Evolutionary conservation across 495 filamentous ascomycete genomes (phyloP).

Genomic region (Penicillium simplicissimum): DNA sequence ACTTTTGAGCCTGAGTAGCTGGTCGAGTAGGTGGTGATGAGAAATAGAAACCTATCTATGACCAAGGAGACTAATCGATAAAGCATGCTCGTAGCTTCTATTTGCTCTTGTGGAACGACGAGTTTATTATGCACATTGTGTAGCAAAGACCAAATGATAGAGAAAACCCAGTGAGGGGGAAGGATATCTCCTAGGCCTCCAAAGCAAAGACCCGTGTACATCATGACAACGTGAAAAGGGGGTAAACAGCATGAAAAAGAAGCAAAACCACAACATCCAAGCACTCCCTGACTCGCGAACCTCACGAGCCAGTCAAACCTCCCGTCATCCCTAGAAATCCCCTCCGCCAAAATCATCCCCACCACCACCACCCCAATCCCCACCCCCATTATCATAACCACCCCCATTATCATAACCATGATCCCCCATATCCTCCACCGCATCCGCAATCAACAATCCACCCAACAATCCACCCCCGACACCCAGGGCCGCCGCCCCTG

Average conservation of each 20-base stretch:
- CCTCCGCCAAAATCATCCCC: slow-evolving; percentile 49
- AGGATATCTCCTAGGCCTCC: background rate
- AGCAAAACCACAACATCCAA: background rate
- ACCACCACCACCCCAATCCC: slow-evolving; percentile 34
- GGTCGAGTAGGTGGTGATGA: background rate
- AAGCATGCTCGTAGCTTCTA: background rate
- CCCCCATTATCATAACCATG: slow-evolving; percentile 51
- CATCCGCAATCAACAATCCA: slow-evolving; percentile 66
- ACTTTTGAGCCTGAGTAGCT: background rate
- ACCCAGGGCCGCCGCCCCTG: slow-evolving; percentile 73
- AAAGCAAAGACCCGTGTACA: background rate
- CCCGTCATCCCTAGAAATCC: slow-evolving; percentile 49
- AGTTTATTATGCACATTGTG: background rate
- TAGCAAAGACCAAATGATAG: background rate
- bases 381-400: slow-evolving; percentile 47
- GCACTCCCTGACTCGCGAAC: background rate
- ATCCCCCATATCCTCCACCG: slow-evolving; percentile 52
- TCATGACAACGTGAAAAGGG: slow-evolving; percentile 5
- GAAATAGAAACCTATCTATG: background rate
- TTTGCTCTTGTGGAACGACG: too few relatives aligned
- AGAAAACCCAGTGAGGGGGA: too few relatives aligned
- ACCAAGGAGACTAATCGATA: background rate
- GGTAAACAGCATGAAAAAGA: slow-evolving; percentile 9
- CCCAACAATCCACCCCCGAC: slow-evolving; percentile 75
- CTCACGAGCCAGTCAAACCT: too few relatives aligned